Conservation (phyloP, 2,329 filamentous ascomycete genomes). For the Clarireedia homoeocarpa region DNA sequence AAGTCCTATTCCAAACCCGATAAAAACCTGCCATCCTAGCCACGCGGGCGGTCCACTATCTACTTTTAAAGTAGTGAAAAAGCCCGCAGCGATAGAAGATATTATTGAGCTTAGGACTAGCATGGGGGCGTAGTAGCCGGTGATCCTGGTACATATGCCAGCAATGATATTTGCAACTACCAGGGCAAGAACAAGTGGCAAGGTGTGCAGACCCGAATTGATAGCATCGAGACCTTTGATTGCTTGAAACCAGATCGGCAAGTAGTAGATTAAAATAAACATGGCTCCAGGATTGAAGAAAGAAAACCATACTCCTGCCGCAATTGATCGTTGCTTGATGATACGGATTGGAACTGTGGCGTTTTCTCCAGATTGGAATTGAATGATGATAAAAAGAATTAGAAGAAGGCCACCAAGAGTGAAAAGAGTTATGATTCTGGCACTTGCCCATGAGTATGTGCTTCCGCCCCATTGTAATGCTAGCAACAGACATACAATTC, state of each 20-base stretch:
- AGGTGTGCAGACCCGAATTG: constrained; percentile 32
- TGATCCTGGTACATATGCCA: constrained; percentile 26
- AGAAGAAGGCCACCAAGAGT: constrained; percentile 26
- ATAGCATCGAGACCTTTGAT: constrained; percentile 33
- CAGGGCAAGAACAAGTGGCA: constrained; percentile 30
- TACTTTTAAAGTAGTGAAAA: constrained; percentile 33
- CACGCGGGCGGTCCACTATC: constrained; percentile 30
- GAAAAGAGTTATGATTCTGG: constrained; percentile 31
- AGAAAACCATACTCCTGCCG: constrained; percentile 27
- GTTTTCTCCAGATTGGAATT: constrained; percentile 30
- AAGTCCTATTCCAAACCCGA: constrained; percentile 26
- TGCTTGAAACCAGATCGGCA: constrained; percentile 42
- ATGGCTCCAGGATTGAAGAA: constrained; percentile 26
- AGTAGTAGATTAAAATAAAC: constrained; percentile 40
- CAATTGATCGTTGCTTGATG: constrained; percentile 31
- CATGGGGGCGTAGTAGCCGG: constrained; percentile 24
- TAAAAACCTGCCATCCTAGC: constrained; percentile 27
- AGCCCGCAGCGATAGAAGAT: constrained; percentile 33
- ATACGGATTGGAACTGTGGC: constrained; percentile 34
- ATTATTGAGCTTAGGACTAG: constrained; percentile 20
- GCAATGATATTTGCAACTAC: constrained; percentile 26
- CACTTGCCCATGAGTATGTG: constrained; percentile 27
- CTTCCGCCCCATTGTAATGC: constrained; percentile 31
- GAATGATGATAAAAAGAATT: constrained; percentile 26
- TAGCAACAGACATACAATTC: constrained; percentile 27